Base-by-base conservation (phyloP, 805 yeast genomes). In the Candida sphagnicola region DNA sequence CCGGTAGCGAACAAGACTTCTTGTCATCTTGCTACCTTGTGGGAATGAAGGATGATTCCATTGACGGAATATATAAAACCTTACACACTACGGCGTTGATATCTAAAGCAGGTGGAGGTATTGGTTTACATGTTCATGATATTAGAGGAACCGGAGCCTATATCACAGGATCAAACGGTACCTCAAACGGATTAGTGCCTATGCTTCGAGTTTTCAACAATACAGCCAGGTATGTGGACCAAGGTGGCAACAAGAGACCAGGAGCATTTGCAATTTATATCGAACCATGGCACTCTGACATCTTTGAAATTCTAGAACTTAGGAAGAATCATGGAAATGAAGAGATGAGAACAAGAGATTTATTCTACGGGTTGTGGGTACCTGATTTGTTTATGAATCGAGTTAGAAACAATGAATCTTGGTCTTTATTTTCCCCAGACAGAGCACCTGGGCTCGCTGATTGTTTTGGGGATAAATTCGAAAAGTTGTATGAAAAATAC, bases 221-320 rank as follows among this genome's bases (percentile, higher is more conserved):
- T 65, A 89, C 98, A 18, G 98, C 99, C 14, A 78, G 96, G 51
- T 91, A 90, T 56, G 98, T 91, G 30, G 98, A 91, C 54, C 99
- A 91, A 72, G 99, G 99, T 46, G 98, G 98, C 40, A 91, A 91
- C 67, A 90, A 90, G 64, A 74, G 99, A 54, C 99, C 99, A 0
- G 98, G 98, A 45, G 99, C 99, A 3, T 85, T 91, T 62, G 96
- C 96, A 25, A 65, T 89, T 26, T 91, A 90, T 63, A 61, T 91
- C 26, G 99, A 91, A 65, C 97, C 99, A 40, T 91, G 99, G 99
- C 99, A 91, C 58, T 77, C 85, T 8, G 99, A 91, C 53, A 74
- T 91, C 25, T 84, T 87, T 59, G 95, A 85, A 43, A 83, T 91
- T 53, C 62, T 91, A 38, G 91, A 90, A 42, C 70, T 91, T 48